Conservation (phyloP, 169 alveolate genomes). For the Plasmodium vivax region DNA sequence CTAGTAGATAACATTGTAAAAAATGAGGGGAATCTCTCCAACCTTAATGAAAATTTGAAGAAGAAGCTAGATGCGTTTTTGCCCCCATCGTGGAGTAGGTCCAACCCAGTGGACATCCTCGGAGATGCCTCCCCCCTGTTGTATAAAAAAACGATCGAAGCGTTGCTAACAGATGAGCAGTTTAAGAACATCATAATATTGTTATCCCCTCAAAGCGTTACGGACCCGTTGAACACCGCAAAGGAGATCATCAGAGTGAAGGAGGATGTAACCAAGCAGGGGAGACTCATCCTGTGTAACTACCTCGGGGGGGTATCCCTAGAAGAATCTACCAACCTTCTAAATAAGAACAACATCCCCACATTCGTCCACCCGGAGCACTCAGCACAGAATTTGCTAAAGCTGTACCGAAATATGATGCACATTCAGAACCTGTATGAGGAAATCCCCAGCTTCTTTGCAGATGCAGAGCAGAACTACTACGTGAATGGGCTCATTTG, state of each 20-base stretch:
- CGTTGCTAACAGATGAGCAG: slow-evolving; percentile 79
- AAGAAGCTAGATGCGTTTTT: slow-evolving; percentile 75
- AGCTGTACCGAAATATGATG: slow-evolving; percentile 19
- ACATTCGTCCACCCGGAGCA: slow-evolving; percentile 82
- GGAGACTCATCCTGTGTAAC: slow-evolving; percentile 19
- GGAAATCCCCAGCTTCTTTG: slow-evolving; percentile 22
- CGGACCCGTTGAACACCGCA: slow-evolving; percentile 62
- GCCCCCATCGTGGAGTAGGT: slow-evolving; percentile 85
- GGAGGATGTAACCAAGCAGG: neutral
- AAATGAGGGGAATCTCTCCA: slow-evolving; percentile 78
- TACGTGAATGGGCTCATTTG: slow-evolving; percentile 16
- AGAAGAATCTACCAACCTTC: slow-evolving; percentile 76
- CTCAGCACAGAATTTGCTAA: slow-evolving; percentile 68
- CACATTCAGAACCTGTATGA: slow-evolving; percentile 51
- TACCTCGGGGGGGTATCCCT: slow-evolving; percentile 86
- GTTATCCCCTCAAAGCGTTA: slow-evolving; percentile 84
- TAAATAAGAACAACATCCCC: slow-evolving; percentile 79
- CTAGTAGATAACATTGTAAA: slow-evolving; percentile 81
- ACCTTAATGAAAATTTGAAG: slow-evolving; percentile 73
- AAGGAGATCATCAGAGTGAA: slow-evolving; percentile 46
- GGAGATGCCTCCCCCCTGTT: slow-evolving; percentile 87
- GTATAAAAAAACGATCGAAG: slow-evolving; percentile 81
- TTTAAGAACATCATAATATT: slow-evolving; percentile 81
- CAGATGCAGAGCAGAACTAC: slow-evolving; percentile 11
- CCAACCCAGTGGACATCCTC: slow-evolving; percentile 87